Evolutionary conservation across 768 basidiomycete species (phyloP), one percentile per base, ranked within the genome.

Genomic region (Ramaria rubella): DNA sequence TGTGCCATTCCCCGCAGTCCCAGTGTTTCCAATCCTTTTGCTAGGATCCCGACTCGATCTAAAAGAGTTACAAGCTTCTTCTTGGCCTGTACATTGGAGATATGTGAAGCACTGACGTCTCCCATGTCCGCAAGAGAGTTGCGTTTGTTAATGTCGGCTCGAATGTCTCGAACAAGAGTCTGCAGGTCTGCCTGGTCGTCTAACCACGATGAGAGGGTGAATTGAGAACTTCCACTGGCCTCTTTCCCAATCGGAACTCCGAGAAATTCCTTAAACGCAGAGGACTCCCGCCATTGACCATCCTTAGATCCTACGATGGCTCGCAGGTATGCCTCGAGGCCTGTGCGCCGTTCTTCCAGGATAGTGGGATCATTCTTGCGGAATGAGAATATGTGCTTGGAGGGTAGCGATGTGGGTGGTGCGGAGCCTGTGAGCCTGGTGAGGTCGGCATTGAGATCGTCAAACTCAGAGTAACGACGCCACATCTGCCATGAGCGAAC

Each of bases 401-500:
- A 82, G 34, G 95, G 95, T 19, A 97, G 80, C n/a, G 76, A 59
- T 17, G 71, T 78, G 12, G 94, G 94, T 11, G 94, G 92, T 19
- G 85, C 72, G n/a, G 82, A 79, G 15, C 85, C 85, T n/a, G 81
- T 81, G n/a, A 85, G 80, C 66, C 87, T 85, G 26, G 79, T 78
- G 63, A 96, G 81, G 64, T 94, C 87, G 7, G 80, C 79, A 69
- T 94, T 81, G 6, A 98, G 82, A 63, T 90, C 85, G 66, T 81
- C 84, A 72, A 98, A 98, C 72, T 96, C 93, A 42, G 91, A 94
- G 73, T 97, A 98, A 49, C 95, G 87, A 57, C 87, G 78, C 83
- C 88, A 90, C 78, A 96, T 89, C 57, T 87, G 82, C 94, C 94
- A 97, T 67, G 90, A 86, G 59, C 90, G 85, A 27, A 93, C 89